Evolutionary conservation across 2,329 filamentous ascomycete genomes (phyloP), one percentile per base, ranked within the genome.

Genomic region (Seiridium unicorne): DNA sequence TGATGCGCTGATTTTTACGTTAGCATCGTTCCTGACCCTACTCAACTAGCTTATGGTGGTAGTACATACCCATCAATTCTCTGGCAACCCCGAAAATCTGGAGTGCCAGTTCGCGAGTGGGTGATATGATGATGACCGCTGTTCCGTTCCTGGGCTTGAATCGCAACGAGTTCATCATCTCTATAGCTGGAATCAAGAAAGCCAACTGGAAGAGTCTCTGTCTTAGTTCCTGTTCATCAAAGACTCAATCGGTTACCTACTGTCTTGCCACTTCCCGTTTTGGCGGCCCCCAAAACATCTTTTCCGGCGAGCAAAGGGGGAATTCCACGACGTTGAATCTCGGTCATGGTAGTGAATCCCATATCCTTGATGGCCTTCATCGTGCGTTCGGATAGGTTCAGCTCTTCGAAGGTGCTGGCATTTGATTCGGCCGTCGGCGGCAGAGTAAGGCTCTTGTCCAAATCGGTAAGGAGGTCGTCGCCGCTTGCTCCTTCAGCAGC

Each of bases 71-170:
- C 89, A 98, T 93, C 58, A 99, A 85, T 77, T 98, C 94, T 61
- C 93, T 83, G 1, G 94, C 95, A 36, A 98, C 95, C 62, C 93
- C 93, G 69, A 97, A 98, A 64, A 98, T 98, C 74, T 98, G 95
- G 44, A 98, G 84, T 0, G 95, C 95, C 62, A 98, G 79, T 79
- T 99, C 95, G 72, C 95, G 87, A 0, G 95, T 99, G 1, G 94
- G 94, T 9, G 93, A 95, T 38, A 98, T 90, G 26, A 98, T 87
- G 65, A 98, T 90, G 59, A 94, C 94, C 70, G 95, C 61, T 6
- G 61, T 62, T n/a, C 90, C 94, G 75, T 97, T 97, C 71, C 94
- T 84, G 26, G 93, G 94, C 81, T 98, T 98, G 84, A 97, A 98
- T 63, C 90, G 87, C 68, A 99, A 83, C 13, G 93, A 88, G 72